Conservation (phyloP, 2,329 filamentous ascomycete species). For the Fusarium nematophilum region DNA sequence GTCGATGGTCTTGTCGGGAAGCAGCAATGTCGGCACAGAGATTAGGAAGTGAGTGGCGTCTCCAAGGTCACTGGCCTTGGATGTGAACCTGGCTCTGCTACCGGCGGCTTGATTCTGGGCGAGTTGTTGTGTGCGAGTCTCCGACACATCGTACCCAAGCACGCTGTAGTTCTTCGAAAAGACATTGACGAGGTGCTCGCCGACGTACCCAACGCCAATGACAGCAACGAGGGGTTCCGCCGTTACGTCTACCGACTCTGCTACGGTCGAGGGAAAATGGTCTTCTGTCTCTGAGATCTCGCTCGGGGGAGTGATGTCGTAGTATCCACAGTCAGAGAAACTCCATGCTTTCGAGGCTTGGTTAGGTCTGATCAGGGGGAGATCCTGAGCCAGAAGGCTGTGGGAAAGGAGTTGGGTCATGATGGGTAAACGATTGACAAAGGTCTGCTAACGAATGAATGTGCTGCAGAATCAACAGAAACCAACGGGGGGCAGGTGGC, state of each 20-base stretch:
- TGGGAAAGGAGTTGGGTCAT: constrained; percentile 43
- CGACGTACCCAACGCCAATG: constrained; percentile 65
- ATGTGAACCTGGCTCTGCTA: constrained; percentile 52
- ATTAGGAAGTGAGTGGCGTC: constrained; percentile 64
- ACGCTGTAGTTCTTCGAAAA: constrained; percentile 56
- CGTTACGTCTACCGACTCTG: constrained; percentile 18
- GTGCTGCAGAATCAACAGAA: constrained; percentile 14
- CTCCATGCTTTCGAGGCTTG: constrained; percentile 39
- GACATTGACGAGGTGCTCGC: constrained; percentile 58
- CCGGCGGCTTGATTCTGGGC: constrained; percentile 42
- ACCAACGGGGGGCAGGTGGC: constrained; percentile 23
- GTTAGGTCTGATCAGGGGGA: constrained; percentile 36
- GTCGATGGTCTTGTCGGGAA: constrained; percentile 59
- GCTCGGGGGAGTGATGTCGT: constrained; percentile 50
- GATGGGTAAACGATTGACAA: constrained; percentile 40
- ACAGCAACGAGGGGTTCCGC: constrained; percentile 56
- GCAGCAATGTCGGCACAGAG: constrained; percentile 63
- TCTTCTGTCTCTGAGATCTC: constrained; percentile 45
- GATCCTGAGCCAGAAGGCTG: constrained; percentile 34
- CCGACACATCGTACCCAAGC: constrained; percentile 62
- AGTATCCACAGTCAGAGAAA: constrained; percentile 41
- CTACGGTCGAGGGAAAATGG: constrained; percentile 8
- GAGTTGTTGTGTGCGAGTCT: constrained; percentile 51
- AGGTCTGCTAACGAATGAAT: constrained; percentile 37
- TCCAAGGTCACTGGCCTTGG: constrained; percentile 50